A percentile compares a stretch with the other conserved stretches of the same genome.
Conservation (phyloP, 1,284 basidiomycete species). For the Ustilago cynodontis region DNA sequence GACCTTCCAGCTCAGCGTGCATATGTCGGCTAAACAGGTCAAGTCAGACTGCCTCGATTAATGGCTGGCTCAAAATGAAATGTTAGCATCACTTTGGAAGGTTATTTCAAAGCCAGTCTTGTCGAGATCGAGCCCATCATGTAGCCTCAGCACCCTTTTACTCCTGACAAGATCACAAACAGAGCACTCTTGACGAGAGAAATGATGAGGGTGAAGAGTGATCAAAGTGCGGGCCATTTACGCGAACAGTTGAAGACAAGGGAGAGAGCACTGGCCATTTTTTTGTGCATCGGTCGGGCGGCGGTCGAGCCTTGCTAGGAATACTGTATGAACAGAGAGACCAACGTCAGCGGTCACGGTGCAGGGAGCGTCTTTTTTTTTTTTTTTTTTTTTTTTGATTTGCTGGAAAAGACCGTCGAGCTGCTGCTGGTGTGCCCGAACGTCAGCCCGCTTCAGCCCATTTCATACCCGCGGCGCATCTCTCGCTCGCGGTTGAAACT, state of each 20-base stretch:
- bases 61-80: not conserved
- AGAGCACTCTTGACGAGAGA: not conserved
- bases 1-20: slow-evolving; percentile 22
- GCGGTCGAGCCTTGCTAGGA: slow-evolving; percentile 3
- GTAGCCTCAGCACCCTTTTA: too few relatives aligned
- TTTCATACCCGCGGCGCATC: slow-evolving; percentile 9
- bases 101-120: slow-evolving; percentile 13
- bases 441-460: not conserved
- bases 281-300: not conserved
- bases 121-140: not conserved
- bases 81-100: not conserved
- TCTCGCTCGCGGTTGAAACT: slow-evolving; percentile 2
- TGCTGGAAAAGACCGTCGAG: not conserved
- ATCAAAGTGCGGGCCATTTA: not conserved
- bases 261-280: not conserved
- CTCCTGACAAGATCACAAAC: too few relatives aligned
- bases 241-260: not conserved
- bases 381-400: not conserved
- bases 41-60: not conserved
- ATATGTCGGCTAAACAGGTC: not conserved
- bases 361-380: not conserved
- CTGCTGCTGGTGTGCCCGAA: not conserved
- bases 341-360: not conserved
- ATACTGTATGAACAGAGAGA: not conserved
- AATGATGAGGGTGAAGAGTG: not conserved